Percentiles rank a stretch among this genome's conserved stretches.
phyloP scores from a whole-genome alignment of 2,329 filamentous ascomycete genomes.

The Helminthosporium solani region DNA sequence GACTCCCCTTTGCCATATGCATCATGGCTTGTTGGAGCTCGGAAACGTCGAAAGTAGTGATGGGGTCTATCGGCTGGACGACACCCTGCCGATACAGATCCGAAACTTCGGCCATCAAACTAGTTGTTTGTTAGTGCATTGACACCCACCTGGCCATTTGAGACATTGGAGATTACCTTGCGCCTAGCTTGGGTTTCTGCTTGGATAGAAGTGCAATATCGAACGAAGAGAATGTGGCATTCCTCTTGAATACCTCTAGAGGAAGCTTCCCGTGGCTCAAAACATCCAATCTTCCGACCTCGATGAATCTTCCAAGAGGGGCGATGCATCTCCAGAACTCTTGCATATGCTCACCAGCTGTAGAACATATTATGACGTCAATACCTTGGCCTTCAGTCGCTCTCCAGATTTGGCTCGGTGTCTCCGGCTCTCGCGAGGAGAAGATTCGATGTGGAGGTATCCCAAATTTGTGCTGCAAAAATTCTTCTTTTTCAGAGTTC shows the following conservation, averaged over 20 bases:
- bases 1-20: slow-evolving; percentile 37
- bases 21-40: slow-evolving; percentile 31
- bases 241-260: slow-evolving; percentile 19
- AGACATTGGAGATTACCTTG: too few relatives aligned
- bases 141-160: too few relatives aligned
- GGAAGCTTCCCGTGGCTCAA: slow-evolving; percentile 6
- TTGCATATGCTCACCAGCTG: slow-evolving; percentile 19
- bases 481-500: slow-evolving; percentile 17
- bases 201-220: slow-evolving; percentile 17
- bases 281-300: slow-evolving; percentile 21
- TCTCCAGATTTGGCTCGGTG: neutral
- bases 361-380: slow-evolving; percentile 31
- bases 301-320: slow-evolving; percentile 37
- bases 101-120: too few relatives aligned
- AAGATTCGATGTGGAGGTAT: slow-evolving; percentile 33
- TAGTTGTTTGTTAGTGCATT: too few relatives aligned
- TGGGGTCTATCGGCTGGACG: slow-evolving; percentile 3
- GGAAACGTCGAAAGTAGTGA: slow-evolving; percentile 20
- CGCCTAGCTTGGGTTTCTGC: neutral
- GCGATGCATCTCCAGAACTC: slow-evolving; percentile 22
- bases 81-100: too few relatives aligned
- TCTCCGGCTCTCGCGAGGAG: slow-evolving; percentile 17
- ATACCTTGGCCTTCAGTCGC: slow-evolving; percentile 26
- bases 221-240: slow-evolving; percentile 24
- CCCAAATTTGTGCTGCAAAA: slow-evolving; percentile 13